Base-by-base conservation (phyloP, 805 yeast genomes). In the Starmerella ratchasimensis region DNA sequence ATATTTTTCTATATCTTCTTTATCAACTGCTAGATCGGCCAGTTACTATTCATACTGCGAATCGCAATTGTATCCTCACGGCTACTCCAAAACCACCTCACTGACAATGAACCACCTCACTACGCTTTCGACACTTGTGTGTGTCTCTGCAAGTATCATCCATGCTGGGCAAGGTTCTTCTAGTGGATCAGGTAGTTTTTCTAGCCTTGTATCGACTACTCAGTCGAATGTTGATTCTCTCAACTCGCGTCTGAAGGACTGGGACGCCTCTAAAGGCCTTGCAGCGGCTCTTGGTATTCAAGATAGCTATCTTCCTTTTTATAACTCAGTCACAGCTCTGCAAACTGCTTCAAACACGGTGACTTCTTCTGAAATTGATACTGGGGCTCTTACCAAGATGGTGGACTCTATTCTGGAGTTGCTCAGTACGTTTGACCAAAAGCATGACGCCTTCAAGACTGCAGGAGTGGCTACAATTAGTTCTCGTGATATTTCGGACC, bases 401-500 rank as follows among this genome's bases (percentile, higher is more conserved):
- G 24, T 25, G 5, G 19, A 14, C 5, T 11, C 38, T 2, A 39
- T 34, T 14, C 29, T 14, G 3, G 19, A 19, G 13, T 21, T 28
- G 21, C 28, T 35, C 6, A 24, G 22, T 9, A 8, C 36, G 18
- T 19, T 39, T 7, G n/a, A 18, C 1, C 9, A n/a, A 13, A 39
- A 39, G 29, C 36, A n/a, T 14, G 11, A 6, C 6, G 39, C 34
- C 8, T 30, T 39, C 23, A 14, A 16, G 13, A 15, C 7, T 11
- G 25, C 24, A 1, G 38, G 38, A 2, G 31, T 28, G 6, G n/a
- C 17, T 23, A n/a, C 20, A 4, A 35, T 39, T 23, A 29, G 31
- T 2, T 33, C 29, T 6, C 26, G 24, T 25, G 38, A 39, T 23
- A 37, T 53, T 35, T 30, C 33, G 22, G 35, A 42, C 21, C 41